Evolutionary conservation across 768 basidiomycete genomes (phyloP).

Genomic region (Mycena alexandri): DNA sequence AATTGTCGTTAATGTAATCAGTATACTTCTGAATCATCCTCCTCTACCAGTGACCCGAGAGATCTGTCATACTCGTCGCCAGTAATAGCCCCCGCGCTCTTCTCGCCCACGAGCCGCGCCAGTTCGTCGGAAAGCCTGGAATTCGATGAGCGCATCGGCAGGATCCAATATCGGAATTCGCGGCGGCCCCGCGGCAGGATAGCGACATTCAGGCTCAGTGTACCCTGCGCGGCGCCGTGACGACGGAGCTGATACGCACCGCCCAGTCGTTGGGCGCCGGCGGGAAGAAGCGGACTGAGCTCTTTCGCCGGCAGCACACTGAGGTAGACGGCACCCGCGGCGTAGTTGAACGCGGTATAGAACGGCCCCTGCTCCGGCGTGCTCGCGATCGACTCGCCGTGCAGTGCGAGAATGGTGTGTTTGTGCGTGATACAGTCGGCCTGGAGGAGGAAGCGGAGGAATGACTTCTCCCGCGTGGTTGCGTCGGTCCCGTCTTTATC

Average conservation of each 20-base stretch:
- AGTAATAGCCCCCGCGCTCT: too few relatives aligned
- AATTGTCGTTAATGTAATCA: too few relatives aligned
- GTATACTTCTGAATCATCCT: too few relatives aligned
- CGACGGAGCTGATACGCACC: background rate
- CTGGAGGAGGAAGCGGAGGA: background rate
- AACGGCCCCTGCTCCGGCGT: background rate
- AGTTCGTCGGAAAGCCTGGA: too few relatives aligned
- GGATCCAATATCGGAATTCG: too few relatives aligned
- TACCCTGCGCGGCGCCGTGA: background rate
- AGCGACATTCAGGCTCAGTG: background rate
- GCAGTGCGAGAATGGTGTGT: background rate
- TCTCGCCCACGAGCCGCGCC: too few relatives aligned
- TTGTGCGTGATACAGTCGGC: background rate
- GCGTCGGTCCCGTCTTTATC: background rate
- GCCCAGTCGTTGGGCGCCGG: background rate
- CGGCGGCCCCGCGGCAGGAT: too few relatives aligned
- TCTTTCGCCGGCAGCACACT: background rate
- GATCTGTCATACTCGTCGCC: too few relatives aligned
- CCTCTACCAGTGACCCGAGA: too few relatives aligned
- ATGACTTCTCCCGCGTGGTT: background rate
- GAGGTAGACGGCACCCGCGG: background rate
- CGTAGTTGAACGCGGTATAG: background rate
- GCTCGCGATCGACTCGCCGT: background rate
- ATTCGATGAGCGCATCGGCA: too few relatives aligned
- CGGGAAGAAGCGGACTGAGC: background rate